Percentiles rank a stretch among this genome's conserved stretches.
These are phyloP conservation scores for Bipolaris cookei DNA, from an alignment of 2,329 filamentous ascomycete species.

Conservation along the genomic window DNA sequence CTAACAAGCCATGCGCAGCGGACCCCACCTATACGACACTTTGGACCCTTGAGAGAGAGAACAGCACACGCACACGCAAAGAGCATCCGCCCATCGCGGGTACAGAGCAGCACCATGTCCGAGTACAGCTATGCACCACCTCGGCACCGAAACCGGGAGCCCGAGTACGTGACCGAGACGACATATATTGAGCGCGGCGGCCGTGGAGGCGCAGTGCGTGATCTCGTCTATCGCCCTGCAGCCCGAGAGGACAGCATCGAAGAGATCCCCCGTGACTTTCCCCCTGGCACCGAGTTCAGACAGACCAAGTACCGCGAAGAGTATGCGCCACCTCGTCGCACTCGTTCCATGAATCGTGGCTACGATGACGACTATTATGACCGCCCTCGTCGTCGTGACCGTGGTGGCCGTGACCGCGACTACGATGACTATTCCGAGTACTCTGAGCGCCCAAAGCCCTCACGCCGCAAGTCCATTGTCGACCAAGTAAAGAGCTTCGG, in stretches of 20 bases:
- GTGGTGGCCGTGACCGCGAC: constrained; percentile 53
- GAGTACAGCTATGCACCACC: constrained; percentile 58
- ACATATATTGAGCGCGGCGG: constrained; percentile 59
- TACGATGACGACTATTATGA: constrained; percentile 59
- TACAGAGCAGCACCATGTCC: constrained; percentile 51
- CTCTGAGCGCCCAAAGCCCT: constrained; percentile 50
- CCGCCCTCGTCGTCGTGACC: constrained; percentile 48
- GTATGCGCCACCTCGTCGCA: constrained; percentile 61
- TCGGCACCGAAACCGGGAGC: constrained; percentile 57
- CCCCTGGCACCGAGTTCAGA: constrained; percentile 63
- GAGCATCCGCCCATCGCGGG: constrained; percentile 16
- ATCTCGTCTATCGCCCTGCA: constrained; percentile 57
- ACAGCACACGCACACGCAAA: not conserved
- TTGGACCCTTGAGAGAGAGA: constrained; percentile 20
- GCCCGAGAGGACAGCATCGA: constrained; percentile 79
- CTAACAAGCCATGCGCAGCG: constrained; percentile 29
- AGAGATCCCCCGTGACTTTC: constrained; percentile 84
- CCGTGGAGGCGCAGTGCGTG: constrained; percentile 52
- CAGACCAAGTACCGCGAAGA: constrained; percentile 57
- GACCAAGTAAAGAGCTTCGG: constrained; percentile 62
- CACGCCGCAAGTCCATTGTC: constrained; percentile 63
- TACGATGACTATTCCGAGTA: constrained; percentile 57
- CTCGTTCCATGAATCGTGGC: constrained; percentile 68
- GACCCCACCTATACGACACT: constrained; percentile 10
- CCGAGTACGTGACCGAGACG: constrained; percentile 58